These are phyloP conservation scores for Mycosphaerelloides madeirae DNA, from an alignment of 2,329 filamentous ascomycete species.

Conservation along the genomic window DNA sequence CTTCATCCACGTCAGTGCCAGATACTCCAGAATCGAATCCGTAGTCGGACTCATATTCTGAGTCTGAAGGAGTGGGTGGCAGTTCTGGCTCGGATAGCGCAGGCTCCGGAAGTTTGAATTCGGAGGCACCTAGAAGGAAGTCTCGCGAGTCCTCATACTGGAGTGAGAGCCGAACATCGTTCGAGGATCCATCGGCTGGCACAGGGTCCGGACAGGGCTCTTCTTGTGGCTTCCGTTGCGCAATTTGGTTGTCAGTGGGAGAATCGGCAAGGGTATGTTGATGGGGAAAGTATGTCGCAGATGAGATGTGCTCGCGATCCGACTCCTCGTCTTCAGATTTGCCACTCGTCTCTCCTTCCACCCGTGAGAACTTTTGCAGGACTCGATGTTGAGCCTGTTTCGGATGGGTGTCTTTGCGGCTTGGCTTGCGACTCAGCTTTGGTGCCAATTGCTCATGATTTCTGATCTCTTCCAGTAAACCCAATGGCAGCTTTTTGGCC, in stretches of 20 bases:
- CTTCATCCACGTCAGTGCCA: conserved; percentile 46
- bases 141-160: conserved; percentile 57
- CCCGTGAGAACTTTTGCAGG: conserved; percentile 12
- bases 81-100: conserved; percentile 14
- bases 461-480: conserved; percentile 53
- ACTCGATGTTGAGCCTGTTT: conserved; percentile 21
- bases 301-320: conserved; percentile 81
- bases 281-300: conserved; percentile 76
- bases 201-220: conserved; percentile 5
- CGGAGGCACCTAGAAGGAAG: conserved; percentile 50
- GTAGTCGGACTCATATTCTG: conserved; percentile 33
- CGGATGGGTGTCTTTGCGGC: conserved; percentile 40
- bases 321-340: conserved; percentile 56
- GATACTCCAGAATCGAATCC: conserved; percentile 51
- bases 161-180: conserved; percentile 60
- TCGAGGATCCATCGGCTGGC: conserved; percentile 10
- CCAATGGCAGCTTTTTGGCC: conserved; percentile 42
- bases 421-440: conserved; percentile 24
- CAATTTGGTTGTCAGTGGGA: conserved; percentile 25
- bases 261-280: conserved; percentile 49
- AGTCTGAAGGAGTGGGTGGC: conserved; percentile 29
- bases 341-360: conserved; percentile 12
- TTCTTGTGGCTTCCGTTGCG: conserved; percentile 20
- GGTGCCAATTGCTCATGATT: conserved; percentile 51
- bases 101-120: conserved; percentile 2